These are phyloP conservation scores for Gilbertella persicaria DNA, from an alignment of 371 early-diverging fungal species.

Conservation along the genomic window DNA sequence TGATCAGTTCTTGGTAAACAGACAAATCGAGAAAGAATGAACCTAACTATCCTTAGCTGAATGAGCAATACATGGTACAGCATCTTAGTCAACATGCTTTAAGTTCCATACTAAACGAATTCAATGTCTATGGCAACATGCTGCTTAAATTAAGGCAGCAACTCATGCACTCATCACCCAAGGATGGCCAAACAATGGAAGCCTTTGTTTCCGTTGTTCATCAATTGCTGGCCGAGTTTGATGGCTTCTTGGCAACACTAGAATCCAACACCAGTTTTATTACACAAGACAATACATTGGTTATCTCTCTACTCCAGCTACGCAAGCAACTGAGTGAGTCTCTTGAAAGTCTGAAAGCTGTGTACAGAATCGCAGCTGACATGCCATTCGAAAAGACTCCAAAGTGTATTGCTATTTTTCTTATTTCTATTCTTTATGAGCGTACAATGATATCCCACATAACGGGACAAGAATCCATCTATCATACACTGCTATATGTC, in stretches of 20 bases:
- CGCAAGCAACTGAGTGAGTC: constrained; percentile 1
- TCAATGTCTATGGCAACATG: constrained; percentile 31
- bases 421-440: constrained; percentile 29
- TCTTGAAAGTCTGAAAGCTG: constrained; percentile 14
- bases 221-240: constrained; percentile 28
- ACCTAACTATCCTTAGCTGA: constrained; percentile 1
- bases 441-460: constrained; percentile 23
- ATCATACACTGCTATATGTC: constrained; percentile 17
- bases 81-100: constrained; percentile 26
- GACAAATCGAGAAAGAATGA: neutral
- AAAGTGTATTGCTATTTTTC: constrained; percentile 7
- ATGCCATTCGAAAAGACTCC: constrained; percentile 11
- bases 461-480: constrained; percentile 14
- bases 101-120: constrained; percentile 16
- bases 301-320: constrained; percentile 24
- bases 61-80: constrained; percentile 10
- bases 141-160: constrained; percentile 23
- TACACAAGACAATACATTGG: constrained; percentile 1
- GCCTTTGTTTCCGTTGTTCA: constrained; percentile 35
- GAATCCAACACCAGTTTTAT: constrained; percentile 23
- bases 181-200: constrained; percentile 40
- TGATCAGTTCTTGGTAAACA: constrained; percentile 16
- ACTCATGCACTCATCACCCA: neutral
- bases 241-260: constrained; percentile 19
- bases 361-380: constrained; percentile 14